Base-by-base conservation (phyloP, 305 asterid species). In the Solanum chacoense region DNA sequence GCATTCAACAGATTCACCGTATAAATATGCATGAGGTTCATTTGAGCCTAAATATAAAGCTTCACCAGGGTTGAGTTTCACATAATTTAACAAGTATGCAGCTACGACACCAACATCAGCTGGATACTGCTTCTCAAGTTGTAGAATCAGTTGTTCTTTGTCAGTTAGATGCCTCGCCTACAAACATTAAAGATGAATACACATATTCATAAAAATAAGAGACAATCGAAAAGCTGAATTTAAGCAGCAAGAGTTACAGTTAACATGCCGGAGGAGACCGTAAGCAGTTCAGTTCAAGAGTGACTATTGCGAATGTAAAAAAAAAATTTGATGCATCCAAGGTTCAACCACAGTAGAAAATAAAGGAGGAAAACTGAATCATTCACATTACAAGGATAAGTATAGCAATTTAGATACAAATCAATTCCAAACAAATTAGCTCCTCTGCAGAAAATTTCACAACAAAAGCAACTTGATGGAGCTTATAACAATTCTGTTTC, bases 1-100 rank as follows among this genome's bases (percentile, higher is more conserved):
- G 91, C 98, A 95, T 92, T 97, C 99, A 71, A 96, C 71, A 84
- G 98, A 97, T 77, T 97, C 99, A n/a, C 99, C 99, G 3, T 88
- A 92, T 81, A 97, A 84, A 87, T 96, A 97, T 24, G 99, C 99
- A 88, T 97, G 99, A 72, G 98, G 99, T 90, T 96, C 98, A 32
- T 95, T 94, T 85, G 99, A 98, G 28, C 98, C 99, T 89, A 97
- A 91, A 92, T 92, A 95, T 37, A 97, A 88, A 81, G 98, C 98
- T 93, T 97, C 98, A 16, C 99, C 99, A 3, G 98, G 96, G 32
- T 92, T 95, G 69, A 97, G 96, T 87, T 93, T 95, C 92, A 97
- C 93, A 87, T 94, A 89, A 79, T 97, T 97, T 55, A 97, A 93
- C 90, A 97, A 88, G 88, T 95, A 95, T 55, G 97, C 94, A 38